Conservation (phyloP, 108 stramenopile genomes). For the Seminavis robusta region DNA sequence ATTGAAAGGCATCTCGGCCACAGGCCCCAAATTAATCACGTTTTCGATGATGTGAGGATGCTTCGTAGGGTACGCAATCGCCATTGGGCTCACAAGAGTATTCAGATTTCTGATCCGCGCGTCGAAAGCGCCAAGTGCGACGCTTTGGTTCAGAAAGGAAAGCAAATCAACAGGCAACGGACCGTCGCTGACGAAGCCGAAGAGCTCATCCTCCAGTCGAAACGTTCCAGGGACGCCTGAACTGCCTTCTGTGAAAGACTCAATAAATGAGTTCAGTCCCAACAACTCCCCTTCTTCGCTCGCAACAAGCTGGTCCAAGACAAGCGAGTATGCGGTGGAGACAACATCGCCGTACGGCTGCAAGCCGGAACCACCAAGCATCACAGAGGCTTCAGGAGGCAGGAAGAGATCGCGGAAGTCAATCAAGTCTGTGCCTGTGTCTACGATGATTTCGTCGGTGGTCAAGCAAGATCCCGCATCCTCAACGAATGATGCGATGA, state of each 20-base stretch:
- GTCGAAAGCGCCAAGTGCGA: slow-evolving; percentile 32
- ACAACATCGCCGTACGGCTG: slow-evolving; percentile 55
- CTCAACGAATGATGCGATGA: slow-evolving; percentile 11
- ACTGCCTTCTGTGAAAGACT: slow-evolving; percentile 45
- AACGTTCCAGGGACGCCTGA: slow-evolving; percentile 53
- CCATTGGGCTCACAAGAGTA: slow-evolving; percentile 26
- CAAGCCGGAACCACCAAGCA: slow-evolving; percentile 25
- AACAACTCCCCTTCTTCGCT: slow-evolving; percentile 21
- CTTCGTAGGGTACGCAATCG: slow-evolving; percentile 16
- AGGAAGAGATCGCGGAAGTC: slow-evolving; percentile 23
- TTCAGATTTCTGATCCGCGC: slow-evolving; percentile 37
- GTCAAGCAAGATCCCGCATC: not conserved
- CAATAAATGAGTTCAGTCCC: slow-evolving; percentile 33
- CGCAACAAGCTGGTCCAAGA: slow-evolving; percentile 27
- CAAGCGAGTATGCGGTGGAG: slow-evolving; percentile 18
- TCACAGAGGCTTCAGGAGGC: no score
- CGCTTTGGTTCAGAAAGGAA: slow-evolving; percentile 12
- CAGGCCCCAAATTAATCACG: not conserved
- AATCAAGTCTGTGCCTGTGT: slow-evolving; percentile 1
- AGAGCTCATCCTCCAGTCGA: slow-evolving; percentile 7
- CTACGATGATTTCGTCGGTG: not conserved
- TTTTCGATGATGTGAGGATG: not conserved
- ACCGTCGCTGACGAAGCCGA: slow-evolving; percentile 8
- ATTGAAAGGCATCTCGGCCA: not conserved
- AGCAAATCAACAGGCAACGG: slow-evolving; percentile 2